Evolutionary conservation across 495 filamentous ascomycete genomes (phyloP), one percentile per base, ranked within the genome.

Genomic region (Daldinia childiae): DNA sequence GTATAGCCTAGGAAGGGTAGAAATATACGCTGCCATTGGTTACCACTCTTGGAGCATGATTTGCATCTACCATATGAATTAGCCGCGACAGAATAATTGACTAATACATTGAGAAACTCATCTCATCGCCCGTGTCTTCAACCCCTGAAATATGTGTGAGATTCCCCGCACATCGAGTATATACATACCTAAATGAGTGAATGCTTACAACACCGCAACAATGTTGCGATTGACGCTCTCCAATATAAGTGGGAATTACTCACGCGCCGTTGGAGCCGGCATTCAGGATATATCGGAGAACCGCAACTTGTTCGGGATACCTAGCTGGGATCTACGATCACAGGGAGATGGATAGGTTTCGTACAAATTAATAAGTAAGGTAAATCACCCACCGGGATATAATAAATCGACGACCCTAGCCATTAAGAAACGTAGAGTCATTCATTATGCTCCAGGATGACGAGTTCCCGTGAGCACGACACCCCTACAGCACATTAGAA

Each of bases 1-100:
- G 51, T 19, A 72, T 72, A 72, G 69, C 64, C 69, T 72, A 68
- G 59, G 55, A 68, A 72, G 68, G 29, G 52, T 58, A 62, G 68
- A 71, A 62, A 43, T 66, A 71, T 50, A 58, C 52, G 32, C 50
- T 61, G 9, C 32, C 21, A 68, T 65, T 61, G 60, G 64, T 48
- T 61, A 57, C 29, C 21, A 39, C 19, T 30, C 43, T 45, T 26
- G 19, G 50, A 32, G 34, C 30, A 52, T 57, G 41, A 57, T 58
- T 55, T 36, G 27, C 54, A 64, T 64, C 19, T 29, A 17, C 29
- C 27, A 73, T 58, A 64, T 21, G 43, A 73, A 68, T 68, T 73
- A 72, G 69, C 69, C 69, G 69, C 48, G 52, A 64, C 38, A 68
- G 34, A 63, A 50, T 68, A 57, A 64, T 72, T 72, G 64, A 72